Base-by-base conservation (phyloP, 768 basidiomycete species). In the Tubosaeta sp. region DNA sequence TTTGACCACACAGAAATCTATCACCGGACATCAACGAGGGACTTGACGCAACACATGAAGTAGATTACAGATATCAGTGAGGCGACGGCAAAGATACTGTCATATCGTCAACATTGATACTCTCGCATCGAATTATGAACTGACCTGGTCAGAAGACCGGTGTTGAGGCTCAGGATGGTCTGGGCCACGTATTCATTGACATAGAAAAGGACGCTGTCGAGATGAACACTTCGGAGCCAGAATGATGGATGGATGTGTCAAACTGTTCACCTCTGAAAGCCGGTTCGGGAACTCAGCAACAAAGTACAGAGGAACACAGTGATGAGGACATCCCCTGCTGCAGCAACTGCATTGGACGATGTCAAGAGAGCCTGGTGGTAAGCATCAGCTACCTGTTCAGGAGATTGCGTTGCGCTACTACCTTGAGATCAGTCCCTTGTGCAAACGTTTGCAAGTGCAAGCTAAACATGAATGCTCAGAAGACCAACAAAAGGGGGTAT, bases 111-210 rank as follows among this genome's bases (percentile, higher is more conserved):
- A n/a, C n/a, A n/a, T n/a, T n/a, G n/a, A n/a, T n/a, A n/a, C n/a
- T n/a, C n/a, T n/a, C n/a, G n/a, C n/a, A n/a, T n/a, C n/a, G n/a
- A n/a, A n/a, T n/a, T n/a, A n/a, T n/a, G n/a, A 26, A 53, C 64
- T 8, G 10, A 64, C 64, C 64, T 76, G 11, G 68, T 70, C 42
- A 68, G 45, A 13, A 70, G 62, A 45, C 67, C 62, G 2, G 64
- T 70, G 48, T 80, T 81, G 49, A 83, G 71, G 35, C 75, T 74
- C 60, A 80, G 83, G 16, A 82, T 17, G 37, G 81, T 82, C 78
- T 66, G 39, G n/a, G 39, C n/a, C 34, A 27, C 27, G n/a, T n/a
- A 7, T 4, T 41, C 31, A 12, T 57, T 48, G 42, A 42, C 17
- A 39, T 25, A 14, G 13, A 42, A 52, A 29, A 6, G 6, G 1